Base-by-base conservation (phyloP, 2,329 filamentous ascomycete genomes). In the Fusarium sp. region DNA sequence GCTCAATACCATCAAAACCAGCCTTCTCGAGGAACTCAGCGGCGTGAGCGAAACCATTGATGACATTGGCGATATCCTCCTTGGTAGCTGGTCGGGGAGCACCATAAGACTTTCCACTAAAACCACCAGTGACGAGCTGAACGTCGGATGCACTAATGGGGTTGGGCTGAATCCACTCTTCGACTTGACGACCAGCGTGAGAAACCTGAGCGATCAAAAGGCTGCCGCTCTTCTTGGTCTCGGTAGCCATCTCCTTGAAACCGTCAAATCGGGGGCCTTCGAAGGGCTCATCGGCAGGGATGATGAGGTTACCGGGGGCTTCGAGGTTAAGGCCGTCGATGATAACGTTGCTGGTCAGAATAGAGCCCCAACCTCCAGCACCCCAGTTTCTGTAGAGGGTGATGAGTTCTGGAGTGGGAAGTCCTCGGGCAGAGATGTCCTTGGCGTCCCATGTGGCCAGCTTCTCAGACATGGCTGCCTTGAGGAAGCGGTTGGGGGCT, bases 101-200 rank as follows among this genome's bases (percentile, higher is more conserved):
- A 79, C 67, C 46, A 80, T 76, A 67, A 18, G 17, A 48, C 11
- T 41, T 42, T 11, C 82, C 81, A 52, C 83, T 78, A 6, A 88
- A 87, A 0, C 85, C 85, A 72, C 85, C 86, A 72, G 85, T 62
- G 87, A 82, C 5, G 85, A 79, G 60, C 20, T 64, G 70, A 83
- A 90, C 71, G 0, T 86, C 84, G 1, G 87, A 87, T 0, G 87
- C 82, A 69, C 90, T 84, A 21, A 67, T 63, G 3, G 66, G 62
- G 14, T 68, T 55, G 36, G 64, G 64, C 10, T 68, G 55, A 5
- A 67, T 18, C 64, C 64, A 67, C 2, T 59, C 65, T 23, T 67
- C 64, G 20, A 68, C 64, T 11, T 67, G 64, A 21, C 64, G 64
- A 15, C 64, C 64, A n/a, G 48, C 59, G 20, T 67, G 64, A 6